phyloP scores from a whole-genome alignment of 106 monocot species.

The Gastrodia elata region DNA sequence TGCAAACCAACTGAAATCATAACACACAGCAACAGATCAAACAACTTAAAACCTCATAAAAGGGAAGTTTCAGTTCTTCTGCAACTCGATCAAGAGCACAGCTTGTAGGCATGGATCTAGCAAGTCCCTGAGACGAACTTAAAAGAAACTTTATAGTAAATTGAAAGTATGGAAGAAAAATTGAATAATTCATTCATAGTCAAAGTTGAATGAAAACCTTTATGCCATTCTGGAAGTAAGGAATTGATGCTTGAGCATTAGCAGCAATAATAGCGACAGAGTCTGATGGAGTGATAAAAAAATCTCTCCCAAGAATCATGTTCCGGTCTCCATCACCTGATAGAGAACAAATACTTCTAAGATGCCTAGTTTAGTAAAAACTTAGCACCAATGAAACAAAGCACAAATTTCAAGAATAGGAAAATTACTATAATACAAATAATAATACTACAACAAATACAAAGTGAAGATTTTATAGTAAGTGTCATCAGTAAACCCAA shows the following conservation, averaged over 20 bases:
- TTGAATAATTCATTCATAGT: not conserved
- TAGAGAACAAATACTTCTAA: not conserved
- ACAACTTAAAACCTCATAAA: slow-evolving; percentile 64
- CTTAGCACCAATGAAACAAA: not conserved
- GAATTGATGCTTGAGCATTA: slow-evolving; percentile 79
- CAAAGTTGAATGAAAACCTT: slow-evolving; percentile 38
- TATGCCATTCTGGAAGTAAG: slow-evolving; percentile 80
- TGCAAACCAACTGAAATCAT: slow-evolving; percentile 1
- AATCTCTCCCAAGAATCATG: slow-evolving; percentile 89
- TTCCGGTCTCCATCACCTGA: slow-evolving; percentile 97
- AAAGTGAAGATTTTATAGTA: too few relatives aligned
- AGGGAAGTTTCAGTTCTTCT: slow-evolving; percentile 78
- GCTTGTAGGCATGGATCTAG: slow-evolving; percentile 99
- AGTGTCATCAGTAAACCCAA: too few relatives aligned
- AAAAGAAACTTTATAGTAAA: not conserved
- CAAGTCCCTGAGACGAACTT: slow-evolving; percentile 61
- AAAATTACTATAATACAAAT: not conserved
- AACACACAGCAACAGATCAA: not conserved
- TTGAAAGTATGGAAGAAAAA: not conserved
- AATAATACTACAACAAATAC: not conserved
- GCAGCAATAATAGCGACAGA: slow-evolving; percentile 99
- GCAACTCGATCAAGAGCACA: slow-evolving; percentile 96
- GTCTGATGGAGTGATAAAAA: slow-evolving; percentile 95
- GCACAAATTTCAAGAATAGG: not conserved
- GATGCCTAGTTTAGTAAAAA: not conserved